A percentile compares a stretch with the other conserved stretches of the same genome.
phyloP scores from a whole-genome alignment of 2,329 filamentous ascomycete species.

The Pseudopyricularia cyperi region DNA sequence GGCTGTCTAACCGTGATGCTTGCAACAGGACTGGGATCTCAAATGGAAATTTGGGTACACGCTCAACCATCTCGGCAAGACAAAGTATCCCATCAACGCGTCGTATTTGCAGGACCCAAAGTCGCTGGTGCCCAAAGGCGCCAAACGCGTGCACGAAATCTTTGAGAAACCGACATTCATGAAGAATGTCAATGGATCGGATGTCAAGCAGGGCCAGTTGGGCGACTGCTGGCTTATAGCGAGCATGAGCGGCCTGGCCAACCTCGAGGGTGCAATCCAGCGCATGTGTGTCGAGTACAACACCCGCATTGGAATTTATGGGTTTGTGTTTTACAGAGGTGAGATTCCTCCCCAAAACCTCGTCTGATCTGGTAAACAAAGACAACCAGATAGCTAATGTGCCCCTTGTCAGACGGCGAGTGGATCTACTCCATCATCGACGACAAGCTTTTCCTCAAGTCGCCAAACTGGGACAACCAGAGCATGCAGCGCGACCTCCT shows the following conservation, averaged over 20 bases:
- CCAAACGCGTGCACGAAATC: conserved; percentile 63
- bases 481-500: conserved; percentile 62
- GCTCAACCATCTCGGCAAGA: conserved; percentile 37
- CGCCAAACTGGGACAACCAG: conserved; percentile 69
- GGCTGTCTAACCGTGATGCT: neutral
- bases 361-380: neutral
- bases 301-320: conserved; percentile 66
- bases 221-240: conserved; percentile 82
- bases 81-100: conserved; percentile 36
- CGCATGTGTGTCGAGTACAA: conserved; percentile 66
- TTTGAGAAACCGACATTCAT: conserved; percentile 62
- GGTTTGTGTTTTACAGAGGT: conserved; percentile 73
- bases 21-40: conserved; percentile 47
- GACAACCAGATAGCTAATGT: conserved; percentile 4
- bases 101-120: conserved; percentile 30
- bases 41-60: conserved; percentile 48
- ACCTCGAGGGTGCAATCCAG: conserved; percentile 57
- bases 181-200: conserved; percentile 51
- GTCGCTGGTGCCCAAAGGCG: conserved; percentile 51
- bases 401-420: conserved; percentile 55
- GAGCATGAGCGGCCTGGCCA: conserved; percentile 62
- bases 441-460: conserved; percentile 77
- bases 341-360: conserved; percentile 11
- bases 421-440: conserved; percentile 90
- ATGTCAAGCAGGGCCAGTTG: conserved; percentile 64